phyloP scores from a whole-genome alignment of 2,329 filamentous ascomycete genomes.

The Diaporthe vaccinii region DNA sequence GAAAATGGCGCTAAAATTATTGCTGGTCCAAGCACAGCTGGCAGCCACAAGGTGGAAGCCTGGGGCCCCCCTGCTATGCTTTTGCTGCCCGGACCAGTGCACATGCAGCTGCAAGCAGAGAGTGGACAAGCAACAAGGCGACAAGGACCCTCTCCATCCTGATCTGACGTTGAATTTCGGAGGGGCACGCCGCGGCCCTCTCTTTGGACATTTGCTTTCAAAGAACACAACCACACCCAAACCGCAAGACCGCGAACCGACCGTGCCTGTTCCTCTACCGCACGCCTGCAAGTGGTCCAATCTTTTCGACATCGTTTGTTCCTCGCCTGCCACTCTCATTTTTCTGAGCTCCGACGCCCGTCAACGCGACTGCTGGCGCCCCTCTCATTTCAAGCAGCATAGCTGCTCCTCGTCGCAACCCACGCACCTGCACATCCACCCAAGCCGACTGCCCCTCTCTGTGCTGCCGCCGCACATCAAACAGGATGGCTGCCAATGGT shows the following conservation, averaged over 20 bases:
- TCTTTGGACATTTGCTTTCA: slow-evolving; percentile 17
- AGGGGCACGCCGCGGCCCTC: slow-evolving; percentile 38
- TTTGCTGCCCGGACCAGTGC: background rate
- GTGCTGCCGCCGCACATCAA: slow-evolving; percentile 36
- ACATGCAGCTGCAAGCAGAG: slow-evolving; percentile 33
- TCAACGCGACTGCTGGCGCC: slow-evolving; percentile 33
- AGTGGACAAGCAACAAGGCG: slow-evolving; percentile 18
- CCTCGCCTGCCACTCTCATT: slow-evolving; percentile 28
- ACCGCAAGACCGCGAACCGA: slow-evolving; percentile 6
- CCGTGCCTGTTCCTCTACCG: slow-evolving; percentile 11
- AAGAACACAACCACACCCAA: slow-evolving; percentile 8
- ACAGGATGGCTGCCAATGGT: slow-evolving; percentile 75
- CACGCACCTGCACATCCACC: slow-evolving; percentile 45
- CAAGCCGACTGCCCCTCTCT: slow-evolving; percentile 43
- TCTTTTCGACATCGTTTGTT: background rate
- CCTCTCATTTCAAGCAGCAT: slow-evolving; percentile 35
- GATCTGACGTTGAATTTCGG: slow-evolving; percentile 41
- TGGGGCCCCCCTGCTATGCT: background rate
- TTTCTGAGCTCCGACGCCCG: slow-evolving; percentile 1
- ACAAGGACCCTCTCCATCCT: slow-evolving; percentile 30
- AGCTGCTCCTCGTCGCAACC: slow-evolving; percentile 36
- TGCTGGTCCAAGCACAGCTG: slow-evolving; percentile 24
- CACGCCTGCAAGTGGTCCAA: slow-evolving; percentile 22
- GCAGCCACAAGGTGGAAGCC: background rate
- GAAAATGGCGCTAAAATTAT: slow-evolving; percentile 34